phyloP scores from a whole-genome alignment of 2,329 filamentous ascomycete genomes.

The Dryadomyces quercivorus region DNA sequence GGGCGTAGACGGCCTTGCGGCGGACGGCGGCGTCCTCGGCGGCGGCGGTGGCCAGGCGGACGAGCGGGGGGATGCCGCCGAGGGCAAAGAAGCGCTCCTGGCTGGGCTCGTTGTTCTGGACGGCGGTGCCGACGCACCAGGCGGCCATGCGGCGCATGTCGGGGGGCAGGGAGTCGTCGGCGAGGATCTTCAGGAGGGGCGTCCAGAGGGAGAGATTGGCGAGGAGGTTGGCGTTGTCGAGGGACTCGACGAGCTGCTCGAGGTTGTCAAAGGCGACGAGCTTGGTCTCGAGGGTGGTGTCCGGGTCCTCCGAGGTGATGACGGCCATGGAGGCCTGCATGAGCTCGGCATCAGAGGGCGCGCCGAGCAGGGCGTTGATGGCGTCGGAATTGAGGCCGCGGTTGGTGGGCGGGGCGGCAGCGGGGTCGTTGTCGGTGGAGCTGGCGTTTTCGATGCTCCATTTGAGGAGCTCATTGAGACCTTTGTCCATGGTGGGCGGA shows the following conservation, averaged over 20 bases:
- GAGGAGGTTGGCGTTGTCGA: conserved; percentile 97
- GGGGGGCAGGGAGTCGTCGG: conserved; percentile 41
- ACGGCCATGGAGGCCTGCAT: conserved; percentile 79
- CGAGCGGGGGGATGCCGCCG: conserved; percentile 59
- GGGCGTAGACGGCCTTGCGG: conserved; percentile 78
- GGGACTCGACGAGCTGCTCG: conserved; percentile 78
- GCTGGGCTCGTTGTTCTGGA: conserved; percentile 84
- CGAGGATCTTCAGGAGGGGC: conserved; percentile 60
- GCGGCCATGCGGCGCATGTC: conserved; percentile 76
- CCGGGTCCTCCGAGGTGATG: conserved; percentile 47
- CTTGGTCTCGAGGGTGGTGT: conserved; percentile 61
- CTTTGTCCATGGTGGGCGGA: conserved; percentile 17
- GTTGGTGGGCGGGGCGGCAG: conserved; percentile 13
- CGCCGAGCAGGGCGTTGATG: conserved; percentile 65
- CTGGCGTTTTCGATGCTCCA: conserved; percentile 22
- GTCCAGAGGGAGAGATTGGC: conserved; percentile 68
- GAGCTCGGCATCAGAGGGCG: conserved; percentile 78
- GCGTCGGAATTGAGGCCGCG: conserved; percentile 52
- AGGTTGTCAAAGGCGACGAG: conserved; percentile 87
- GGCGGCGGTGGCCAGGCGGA: conserved; percentile 48
- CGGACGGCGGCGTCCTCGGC: conserved; percentile 48
- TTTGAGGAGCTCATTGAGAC: conserved; percentile 24
- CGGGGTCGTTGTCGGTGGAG: conserved; percentile 13
- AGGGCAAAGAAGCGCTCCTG: conserved; percentile 58
- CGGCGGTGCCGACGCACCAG: conserved; percentile 90